Conservation (phyloP, 768 basidiomycete species). For the Infundibulicybe gibba region DNA sequence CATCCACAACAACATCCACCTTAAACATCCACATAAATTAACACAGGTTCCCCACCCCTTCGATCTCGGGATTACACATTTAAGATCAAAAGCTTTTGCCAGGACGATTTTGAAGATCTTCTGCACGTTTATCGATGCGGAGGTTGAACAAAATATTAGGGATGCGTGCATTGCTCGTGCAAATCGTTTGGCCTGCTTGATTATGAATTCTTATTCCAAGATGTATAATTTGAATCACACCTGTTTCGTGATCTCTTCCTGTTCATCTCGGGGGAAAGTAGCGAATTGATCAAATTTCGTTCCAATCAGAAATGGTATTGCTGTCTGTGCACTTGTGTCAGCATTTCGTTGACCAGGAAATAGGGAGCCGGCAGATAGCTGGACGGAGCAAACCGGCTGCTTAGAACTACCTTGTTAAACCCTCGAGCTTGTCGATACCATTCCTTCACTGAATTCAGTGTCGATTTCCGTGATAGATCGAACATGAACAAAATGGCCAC, state of each 20-base stretch:
- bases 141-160: conserved; percentile 98
- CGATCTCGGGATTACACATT: conserved; percentile 98
- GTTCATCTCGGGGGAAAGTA: conserved; percentile 94
- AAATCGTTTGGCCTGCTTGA: conserved; percentile 86
- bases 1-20: conserved; percentile 9
- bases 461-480: conserved; percentile 95
- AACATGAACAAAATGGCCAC: conserved; percentile 99
- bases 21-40: conserved; percentile 88
- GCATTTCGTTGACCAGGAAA: not conserved
- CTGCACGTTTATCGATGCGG: conserved; percentile 98
- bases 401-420: conserved; percentile 85
- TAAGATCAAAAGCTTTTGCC: conserved; percentile 96
- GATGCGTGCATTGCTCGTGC: conserved; percentile 99
- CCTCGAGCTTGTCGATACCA: conserved; percentile 99
- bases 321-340: conserved; percentile 62
- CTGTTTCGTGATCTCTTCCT: conserved; percentile 99
- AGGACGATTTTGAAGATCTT: conserved; percentile 99
- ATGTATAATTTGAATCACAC: conserved; percentile 30
- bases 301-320: conserved; percentile 97
- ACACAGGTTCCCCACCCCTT: conserved; percentile 91
- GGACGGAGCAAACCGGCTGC: not conserved
- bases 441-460: conserved; percentile 97
- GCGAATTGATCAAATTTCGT: conserved; percentile 98
- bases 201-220: not conserved
- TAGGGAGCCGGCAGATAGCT: not conserved